Evolutionary conservation across 768 basidiomycete species (phyloP).

Genomic region (Tylopilus rubrobrunneus): DNA sequence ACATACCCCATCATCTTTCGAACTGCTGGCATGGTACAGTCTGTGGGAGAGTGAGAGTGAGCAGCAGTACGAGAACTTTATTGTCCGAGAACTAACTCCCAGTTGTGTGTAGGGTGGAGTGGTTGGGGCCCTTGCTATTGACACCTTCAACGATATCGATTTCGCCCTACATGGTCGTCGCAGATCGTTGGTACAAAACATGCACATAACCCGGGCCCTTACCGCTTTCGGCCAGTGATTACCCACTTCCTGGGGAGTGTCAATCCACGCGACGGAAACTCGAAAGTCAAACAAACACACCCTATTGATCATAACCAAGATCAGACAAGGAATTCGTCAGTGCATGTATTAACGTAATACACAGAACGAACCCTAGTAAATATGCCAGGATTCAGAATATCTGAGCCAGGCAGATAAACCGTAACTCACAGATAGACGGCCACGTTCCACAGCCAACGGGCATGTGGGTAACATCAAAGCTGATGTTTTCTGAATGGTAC

Average conservation of each 20-base stretch:
- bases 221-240: slow-evolving; percentile 24
- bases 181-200: neutral
- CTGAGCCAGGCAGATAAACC: neutral
- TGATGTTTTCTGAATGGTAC: neutral
- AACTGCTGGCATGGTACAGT: slow-evolving; percentile 29
- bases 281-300: slow-evolving; percentile 10
- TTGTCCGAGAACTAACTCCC: slow-evolving; percentile 8
- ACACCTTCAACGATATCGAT: slow-evolving; percentile 34
- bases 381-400: neutral
- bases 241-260: slow-evolving; percentile 25
- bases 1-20: slow-evolving; percentile 32
- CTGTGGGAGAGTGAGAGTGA: slow-evolving; percentile 2
- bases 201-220: neutral
- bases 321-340: neutral
- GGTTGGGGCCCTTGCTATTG: slow-evolving; percentile 28
- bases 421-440: slow-evolving; percentile 33
- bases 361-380: slow-evolving; percentile 25
- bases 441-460: slow-evolving; percentile 39
- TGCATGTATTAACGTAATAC: neutral
- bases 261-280: neutral
- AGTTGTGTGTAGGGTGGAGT: slow-evolving; percentile 30
- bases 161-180: slow-evolving; percentile 20
- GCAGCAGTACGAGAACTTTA: no score
- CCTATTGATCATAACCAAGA: slow-evolving; percentile 12
- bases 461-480: slow-evolving; percentile 37